Base-by-base conservation (phyloP, 306 rosid genomes). In the Begonia fuchsioides region DNA sequence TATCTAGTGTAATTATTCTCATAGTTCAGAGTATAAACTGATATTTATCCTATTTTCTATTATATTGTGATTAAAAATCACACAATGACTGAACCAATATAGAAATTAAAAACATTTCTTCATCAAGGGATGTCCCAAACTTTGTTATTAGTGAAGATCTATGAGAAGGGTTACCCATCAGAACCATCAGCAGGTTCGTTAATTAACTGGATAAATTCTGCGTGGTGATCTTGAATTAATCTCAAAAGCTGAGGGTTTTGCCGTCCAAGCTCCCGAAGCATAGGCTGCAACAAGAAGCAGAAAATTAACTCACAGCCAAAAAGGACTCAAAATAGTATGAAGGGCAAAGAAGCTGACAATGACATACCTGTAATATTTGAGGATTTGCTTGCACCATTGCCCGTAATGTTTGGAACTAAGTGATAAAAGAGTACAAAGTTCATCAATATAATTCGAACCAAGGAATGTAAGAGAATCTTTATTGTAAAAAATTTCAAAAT, bases 321-420 rank as follows among this genome's bases (percentile, higher is more conserved):
- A 5, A 26, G 32, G 5, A 26, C 32, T 1, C 32, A 26, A 26
- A 26, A 26, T 3, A 26, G 3, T 26, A 26, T 0, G 26, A 26
- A 26, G 51, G 56, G 57, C 35, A 32, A 11, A 11, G 50, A 47
- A 19, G 53, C 11, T 48, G 47, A 38, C 61, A 40, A n/a, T 48
- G 47, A 38, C 61, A 40, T 32, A 81, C 97, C 95, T 79, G 97
- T 57, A 90, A 68, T 64, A 90, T 90, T 66, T 84, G 93, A 49
- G 97, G 97, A 74, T 84, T 90, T 45, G 93, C 68, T 81, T 90
- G 97, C 65, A 90, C 97, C 95, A 90, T 84, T 18, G 93, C 59
- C 39, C 97, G 78, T 66, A 90, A 54, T 32, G 85, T 75, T 72
- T 83, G 96, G 60, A 87, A 87, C 96, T 87, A 59, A 40, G 47